Percentiles rank a stretch among this genome's conserved stretches.
Evolutionary conservation across 768 basidiomycete species (phyloP).

Genomic region (Russula sp.): DNA sequence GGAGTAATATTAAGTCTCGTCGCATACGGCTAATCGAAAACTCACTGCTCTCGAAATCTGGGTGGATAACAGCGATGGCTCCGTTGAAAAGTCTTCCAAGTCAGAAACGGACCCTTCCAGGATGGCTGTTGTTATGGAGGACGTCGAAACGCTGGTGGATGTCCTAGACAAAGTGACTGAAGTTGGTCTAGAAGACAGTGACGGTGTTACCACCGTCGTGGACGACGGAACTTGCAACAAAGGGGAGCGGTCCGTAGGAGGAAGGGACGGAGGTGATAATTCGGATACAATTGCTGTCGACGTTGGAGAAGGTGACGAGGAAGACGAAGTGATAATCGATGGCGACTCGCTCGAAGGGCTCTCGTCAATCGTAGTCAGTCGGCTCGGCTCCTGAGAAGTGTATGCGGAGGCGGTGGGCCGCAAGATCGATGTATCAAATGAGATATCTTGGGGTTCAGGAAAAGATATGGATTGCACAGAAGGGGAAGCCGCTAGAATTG

Average conservation of each 20-base stretch:
- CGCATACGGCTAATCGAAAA: constrained; percentile 6
- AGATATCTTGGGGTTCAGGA: constrained; percentile 59
- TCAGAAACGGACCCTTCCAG: constrained; percentile 34
- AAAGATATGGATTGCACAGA: constrained; percentile 51
- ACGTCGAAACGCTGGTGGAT: constrained; percentile 36
- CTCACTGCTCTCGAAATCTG: constrained; percentile 34
- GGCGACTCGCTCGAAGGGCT: constrained; percentile 33
- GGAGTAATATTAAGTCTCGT: constrained; percentile 21
- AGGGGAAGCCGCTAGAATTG: constrained; percentile 68
- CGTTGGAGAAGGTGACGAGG: constrained; percentile 41
- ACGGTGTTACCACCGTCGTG: constrained; percentile 18
- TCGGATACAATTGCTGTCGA: constrained; percentile 44
- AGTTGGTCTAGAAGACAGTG: constrained; percentile 25
- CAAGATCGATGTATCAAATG: constrained; percentile 73
- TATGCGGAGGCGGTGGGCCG: constrained; percentile 50
- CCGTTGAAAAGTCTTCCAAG: constrained; percentile 46
- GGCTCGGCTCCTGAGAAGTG: constrained; percentile 32
- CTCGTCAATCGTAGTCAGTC: constrained; percentile 31
- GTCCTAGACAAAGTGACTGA: constrained; percentile 37
- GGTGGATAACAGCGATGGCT: constrained; percentile 57
- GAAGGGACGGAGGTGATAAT: constrained; percentile 35
- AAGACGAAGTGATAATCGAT: constrained; percentile 38
- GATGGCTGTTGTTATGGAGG: constrained; percentile 37
- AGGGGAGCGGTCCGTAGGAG: constrained; percentile 34
- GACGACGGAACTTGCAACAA: constrained; percentile 37